Conservation (phyloP, 495 filamentous ascomycete species). For the Hypoxylon perforatum region DNA sequence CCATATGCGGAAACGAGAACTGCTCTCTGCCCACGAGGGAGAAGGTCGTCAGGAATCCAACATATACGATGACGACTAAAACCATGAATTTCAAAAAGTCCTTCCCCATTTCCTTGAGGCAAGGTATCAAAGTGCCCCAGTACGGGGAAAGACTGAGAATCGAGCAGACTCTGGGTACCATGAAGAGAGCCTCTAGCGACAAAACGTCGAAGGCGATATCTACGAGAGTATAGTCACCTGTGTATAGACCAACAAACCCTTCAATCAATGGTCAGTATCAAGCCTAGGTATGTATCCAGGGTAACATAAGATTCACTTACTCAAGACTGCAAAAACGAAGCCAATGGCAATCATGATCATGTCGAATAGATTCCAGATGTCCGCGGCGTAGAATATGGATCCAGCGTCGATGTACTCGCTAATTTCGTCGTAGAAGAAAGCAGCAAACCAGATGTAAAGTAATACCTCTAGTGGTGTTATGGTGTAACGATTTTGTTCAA, state of each 20-base stretch:
- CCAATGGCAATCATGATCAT: conserved; percentile 88
- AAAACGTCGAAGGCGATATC: conserved; percentile 88
- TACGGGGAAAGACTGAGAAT: conserved; percentile 89
- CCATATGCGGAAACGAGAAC: conserved; percentile 80
- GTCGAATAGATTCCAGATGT: conserved; percentile 94
- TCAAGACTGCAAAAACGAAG: conserved; percentile 72
- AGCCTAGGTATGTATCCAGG: conserved; percentile 18
- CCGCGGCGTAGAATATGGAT: conserved; percentile 82
- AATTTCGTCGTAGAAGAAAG: conserved; percentile 89
- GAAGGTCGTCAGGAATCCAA: conserved; percentile 92
- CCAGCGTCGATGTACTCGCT: conserved; percentile 86
- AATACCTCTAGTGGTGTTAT: conserved; percentile 65
- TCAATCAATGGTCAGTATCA: conserved; percentile 7
- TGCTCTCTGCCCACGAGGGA: conserved; percentile 84
- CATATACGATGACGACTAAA: conserved; percentile 84
- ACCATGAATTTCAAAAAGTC: conserved; percentile 92
- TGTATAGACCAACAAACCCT: conserved; percentile 80
- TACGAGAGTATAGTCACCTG: conserved; percentile 69
- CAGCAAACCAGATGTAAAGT: conserved; percentile 77
- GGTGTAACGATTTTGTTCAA: conserved; percentile 62
- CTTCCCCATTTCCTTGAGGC: conserved; percentile 93
- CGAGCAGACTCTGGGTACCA: conserved; percentile 91
- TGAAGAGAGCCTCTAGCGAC: conserved; percentile 86
- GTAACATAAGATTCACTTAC: conserved; percentile 74
- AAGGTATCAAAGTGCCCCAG: conserved; percentile 88